Percentiles rank a stretch among this genome's conserved stretches.
phyloP scores from a whole-genome alignment of 148 eudicot species.

The Persicaria maculosa region DNA sequence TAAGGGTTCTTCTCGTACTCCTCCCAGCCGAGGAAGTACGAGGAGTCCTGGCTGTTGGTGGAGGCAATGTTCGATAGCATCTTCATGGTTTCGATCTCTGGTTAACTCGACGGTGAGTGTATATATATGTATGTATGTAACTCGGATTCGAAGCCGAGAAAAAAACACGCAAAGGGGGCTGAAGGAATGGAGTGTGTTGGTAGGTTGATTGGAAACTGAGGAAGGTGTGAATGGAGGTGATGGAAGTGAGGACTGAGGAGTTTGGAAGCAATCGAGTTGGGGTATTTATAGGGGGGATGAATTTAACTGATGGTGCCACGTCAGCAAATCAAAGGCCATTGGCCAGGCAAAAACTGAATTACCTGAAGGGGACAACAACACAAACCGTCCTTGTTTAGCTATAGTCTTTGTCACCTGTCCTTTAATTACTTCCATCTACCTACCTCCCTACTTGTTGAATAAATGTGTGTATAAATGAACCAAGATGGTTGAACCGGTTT shows the following conservation, averaged over 20 bases:
- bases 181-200: not conserved
- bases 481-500: no score
- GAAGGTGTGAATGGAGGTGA: not conserved
- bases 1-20: constrained; percentile 65
- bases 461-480: not conserved
- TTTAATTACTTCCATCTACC: not conserved
- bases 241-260: not conserved
- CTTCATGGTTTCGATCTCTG: not conserved
- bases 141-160: no score
- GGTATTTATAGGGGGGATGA: constrained; percentile 3
- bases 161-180: not conserved
- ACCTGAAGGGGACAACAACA: not conserved
- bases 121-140: no score
- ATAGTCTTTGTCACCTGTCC: not conserved
- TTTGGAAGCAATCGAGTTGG: not conserved
- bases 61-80: constrained; percentile 41
- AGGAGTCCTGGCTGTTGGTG: constrained; percentile 44
- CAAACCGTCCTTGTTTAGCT: not conserved
- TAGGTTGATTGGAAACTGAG: not conserved
- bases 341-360: not conserved
- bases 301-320: not conserved
- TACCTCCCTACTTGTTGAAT: no score
- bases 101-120: not conserved
- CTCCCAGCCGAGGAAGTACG: constrained; percentile 67
- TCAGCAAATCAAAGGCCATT: not conserved